These are phyloP conservation scores for Fusarium odoratissimum DNA, from an alignment of 2,329 filamentous ascomycete genomes.

Conservation along the genomic window DNA sequence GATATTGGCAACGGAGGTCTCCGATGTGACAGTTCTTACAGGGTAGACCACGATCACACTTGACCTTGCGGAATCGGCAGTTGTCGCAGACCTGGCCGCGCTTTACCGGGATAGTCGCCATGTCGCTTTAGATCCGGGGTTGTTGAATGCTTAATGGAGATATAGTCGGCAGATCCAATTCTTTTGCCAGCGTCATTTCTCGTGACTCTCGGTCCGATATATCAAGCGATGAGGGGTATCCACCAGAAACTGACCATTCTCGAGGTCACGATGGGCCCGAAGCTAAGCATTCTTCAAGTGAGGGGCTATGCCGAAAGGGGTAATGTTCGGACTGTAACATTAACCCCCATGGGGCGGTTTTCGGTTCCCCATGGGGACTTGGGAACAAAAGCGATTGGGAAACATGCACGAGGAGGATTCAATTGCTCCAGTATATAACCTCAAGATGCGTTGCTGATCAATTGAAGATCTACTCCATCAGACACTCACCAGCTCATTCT, in stretches of 20 bases:
- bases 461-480: conserved; percentile 1
- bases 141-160: conserved; percentile 21
- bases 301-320: conserved; percentile 26
- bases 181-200: background rate
- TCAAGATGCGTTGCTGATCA: conserved; percentile 5
- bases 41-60: conserved; percentile 48
- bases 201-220: conserved; percentile 19
- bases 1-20: conserved; percentile 46
- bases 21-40: conserved; percentile 46
- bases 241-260: background rate
- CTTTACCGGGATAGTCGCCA: conserved; percentile 17
- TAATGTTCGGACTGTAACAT: conserved; percentile 30
- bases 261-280: background rate
- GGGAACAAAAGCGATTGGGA: conserved; percentile 11
- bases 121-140: background rate
- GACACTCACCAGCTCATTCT: background rate
- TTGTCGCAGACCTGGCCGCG: conserved; percentile 46
- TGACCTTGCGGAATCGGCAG: conserved; percentile 50
- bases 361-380: conserved; percentile 6
- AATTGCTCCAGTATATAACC: conserved; percentile 28
- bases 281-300: background rate
- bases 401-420: background rate
- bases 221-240: conserved; percentile 16
- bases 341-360: background rate
- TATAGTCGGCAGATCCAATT: conserved; percentile 22